Conservation (phyloP, 805 yeast genomes). For the Ogataea chonburiensis region DNA sequence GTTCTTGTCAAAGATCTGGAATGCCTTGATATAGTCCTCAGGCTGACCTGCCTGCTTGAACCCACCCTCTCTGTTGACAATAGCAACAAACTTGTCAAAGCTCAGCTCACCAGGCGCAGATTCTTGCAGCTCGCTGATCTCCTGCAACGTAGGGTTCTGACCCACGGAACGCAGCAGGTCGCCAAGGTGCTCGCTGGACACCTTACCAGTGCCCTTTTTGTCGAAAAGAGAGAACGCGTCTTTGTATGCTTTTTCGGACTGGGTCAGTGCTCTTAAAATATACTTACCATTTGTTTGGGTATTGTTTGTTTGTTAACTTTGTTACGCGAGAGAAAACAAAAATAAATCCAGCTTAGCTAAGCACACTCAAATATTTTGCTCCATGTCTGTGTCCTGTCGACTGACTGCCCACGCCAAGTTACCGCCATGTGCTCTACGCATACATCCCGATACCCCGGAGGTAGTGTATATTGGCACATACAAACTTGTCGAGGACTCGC, state of each 20-base stretch:
- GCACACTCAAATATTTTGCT: too few relatives aligned
- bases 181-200: slow-evolving; percentile 80
- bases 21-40: slow-evolving; percentile 89
- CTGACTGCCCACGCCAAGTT: slow-evolving; percentile 41
- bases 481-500: slow-evolving; percentile 58
- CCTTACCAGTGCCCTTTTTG: slow-evolving; percentile 92
- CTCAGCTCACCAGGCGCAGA: slow-evolving; percentile 47
- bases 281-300: slow-evolving; percentile 11
- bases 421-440: slow-evolving; percentile 84
- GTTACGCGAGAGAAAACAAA: too few relatives aligned
- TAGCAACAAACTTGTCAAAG: slow-evolving; percentile 71
- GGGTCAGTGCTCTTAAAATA: neutral
- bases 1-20: slow-evolving; percentile 97
- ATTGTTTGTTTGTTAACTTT: slow-evolving; percentile 11
- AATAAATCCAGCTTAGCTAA: too few relatives aligned
- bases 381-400: slow-evolving; percentile 8
- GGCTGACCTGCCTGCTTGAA: slow-evolving; percentile 86
- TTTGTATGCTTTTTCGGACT: slow-evolving; percentile 50
- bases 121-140: slow-evolving; percentile 61
- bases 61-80: slow-evolving; percentile 84
- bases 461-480: slow-evolving; percentile 76
- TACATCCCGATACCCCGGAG: slow-evolving; percentile 49
- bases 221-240: slow-evolving; percentile 97
- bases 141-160: slow-evolving; percentile 94
- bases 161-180: slow-evolving; percentile 96